Conservation (phyloP, 2,329 filamentous ascomycete species). For the Eurotiales sp. region DNA sequence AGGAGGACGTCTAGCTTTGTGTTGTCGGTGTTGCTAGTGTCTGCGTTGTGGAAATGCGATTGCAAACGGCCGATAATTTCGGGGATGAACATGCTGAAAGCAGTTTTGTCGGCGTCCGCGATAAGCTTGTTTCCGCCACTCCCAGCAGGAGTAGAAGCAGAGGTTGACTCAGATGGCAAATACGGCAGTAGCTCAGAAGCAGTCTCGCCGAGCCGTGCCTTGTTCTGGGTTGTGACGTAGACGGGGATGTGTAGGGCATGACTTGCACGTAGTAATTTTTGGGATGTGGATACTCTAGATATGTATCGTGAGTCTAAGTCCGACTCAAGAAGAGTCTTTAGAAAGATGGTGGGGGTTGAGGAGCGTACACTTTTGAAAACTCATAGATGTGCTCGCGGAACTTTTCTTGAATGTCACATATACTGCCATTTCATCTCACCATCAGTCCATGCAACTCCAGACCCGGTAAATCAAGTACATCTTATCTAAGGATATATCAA, state of each 20-base stretch:
- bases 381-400: slow-evolving; percentile 80
- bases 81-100: slow-evolving; percentile 82
- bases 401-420: slow-evolving; percentile 94
- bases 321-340: not conserved
- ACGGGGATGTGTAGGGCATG: slow-evolving; percentile 61
- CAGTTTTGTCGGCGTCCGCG: slow-evolving; percentile 74
- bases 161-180: slow-evolving; percentile 29
- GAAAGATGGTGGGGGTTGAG: too few species aligned
- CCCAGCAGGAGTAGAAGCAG: too few species aligned
- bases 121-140: slow-evolving; percentile 29
- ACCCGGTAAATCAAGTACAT: too few species aligned
- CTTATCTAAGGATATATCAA: too few species aligned
- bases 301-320: not conserved
- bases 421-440: slow-evolving; percentile 47
- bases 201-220: slow-evolving; percentile 71
- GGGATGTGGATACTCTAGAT: slow-evolving; percentile 59
- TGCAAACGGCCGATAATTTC: slow-evolving; percentile 48
- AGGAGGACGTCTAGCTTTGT: slow-evolving; percentile 62
- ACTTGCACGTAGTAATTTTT: slow-evolving; percentile 64
- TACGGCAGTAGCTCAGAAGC: slow-evolving; percentile 64
- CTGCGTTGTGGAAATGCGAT: slow-evolving; percentile 22
- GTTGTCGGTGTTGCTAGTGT: slow-evolving; percentile 11
- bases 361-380: slow-evolving; percentile 71
- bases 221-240: slow-evolving; percentile 82
- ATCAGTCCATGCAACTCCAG: not conserved